A percentile compares a stretch with the other conserved stretches of the same genome.
Conservation (phyloP, 257 asterid species). For the Voacanga thouarsii region DNA sequence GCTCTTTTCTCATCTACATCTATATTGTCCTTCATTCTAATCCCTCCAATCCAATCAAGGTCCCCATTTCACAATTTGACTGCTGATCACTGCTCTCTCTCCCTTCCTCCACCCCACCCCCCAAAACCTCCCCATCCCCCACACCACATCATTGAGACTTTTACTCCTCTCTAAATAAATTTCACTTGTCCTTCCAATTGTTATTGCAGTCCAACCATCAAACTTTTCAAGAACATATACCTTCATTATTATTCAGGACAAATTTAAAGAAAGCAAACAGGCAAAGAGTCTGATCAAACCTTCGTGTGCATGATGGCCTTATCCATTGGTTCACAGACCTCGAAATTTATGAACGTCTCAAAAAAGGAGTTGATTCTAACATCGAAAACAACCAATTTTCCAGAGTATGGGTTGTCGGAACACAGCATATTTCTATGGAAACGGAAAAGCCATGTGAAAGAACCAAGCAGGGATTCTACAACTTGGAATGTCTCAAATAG, state of each 20-base stretch:
- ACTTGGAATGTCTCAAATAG: slow-evolving; percentile 17
- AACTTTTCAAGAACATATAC: too few relatives aligned
- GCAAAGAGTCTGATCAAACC: not conserved
- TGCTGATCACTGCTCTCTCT: not conserved
- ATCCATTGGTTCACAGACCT: not conserved
- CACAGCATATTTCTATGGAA: not conserved
- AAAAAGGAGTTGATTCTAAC: not conserved
- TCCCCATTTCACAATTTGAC: slow-evolving; percentile 1
- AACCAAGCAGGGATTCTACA: slow-evolving; percentile 4
- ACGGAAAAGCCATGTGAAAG: slow-evolving; percentile 15
- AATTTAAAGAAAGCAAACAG: too few relatives aligned
- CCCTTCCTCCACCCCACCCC: too few relatives aligned
- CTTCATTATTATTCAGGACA: too few relatives aligned
- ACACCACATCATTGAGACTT: not conserved
- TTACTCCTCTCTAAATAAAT: not conserved
- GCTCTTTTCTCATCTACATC: slow-evolving; percentile 11
- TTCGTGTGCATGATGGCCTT: not conserved
- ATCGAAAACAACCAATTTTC: not conserved
- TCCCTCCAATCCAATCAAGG: not conserved
- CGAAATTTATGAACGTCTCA: not conserved
- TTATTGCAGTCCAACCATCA: too few relatives aligned
- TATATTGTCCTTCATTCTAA: slow-evolving; percentile 7
- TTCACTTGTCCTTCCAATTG: too few relatives aligned
- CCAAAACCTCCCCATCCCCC: too few relatives aligned
- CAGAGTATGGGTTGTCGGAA: not conserved